Percentiles rank a stretch among this genome's conserved stretches.
Evolutionary conservation across 148 eudicot genomes (phyloP).

Genomic region (Rhododendron henanense): DNA sequence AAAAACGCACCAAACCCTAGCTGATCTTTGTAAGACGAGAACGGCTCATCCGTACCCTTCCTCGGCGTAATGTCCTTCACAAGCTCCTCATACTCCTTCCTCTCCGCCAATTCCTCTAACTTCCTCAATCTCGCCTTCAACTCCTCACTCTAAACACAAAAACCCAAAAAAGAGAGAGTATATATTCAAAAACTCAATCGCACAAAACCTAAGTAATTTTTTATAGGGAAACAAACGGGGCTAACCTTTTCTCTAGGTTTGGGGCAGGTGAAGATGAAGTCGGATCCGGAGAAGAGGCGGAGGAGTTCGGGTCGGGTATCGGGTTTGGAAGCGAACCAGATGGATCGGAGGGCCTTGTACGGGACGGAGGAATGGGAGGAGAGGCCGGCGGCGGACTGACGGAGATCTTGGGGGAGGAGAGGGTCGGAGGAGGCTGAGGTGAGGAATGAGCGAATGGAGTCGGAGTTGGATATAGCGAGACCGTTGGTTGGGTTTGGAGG

Average conservation of each 20-base stretch:
- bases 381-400: slow-evolving; percentile 43
- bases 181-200: not conserved
- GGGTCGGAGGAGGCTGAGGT: slow-evolving; percentile 28
- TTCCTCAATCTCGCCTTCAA: slow-evolving; percentile 75
- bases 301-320: slow-evolving; percentile 38
- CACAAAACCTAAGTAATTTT: not conserved
- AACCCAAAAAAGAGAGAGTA: not conserved
- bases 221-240: not conserved
- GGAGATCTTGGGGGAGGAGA: slow-evolving; percentile 34
- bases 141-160: slow-evolving; percentile 61
- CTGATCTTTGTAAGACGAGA: slow-evolving; percentile 95
- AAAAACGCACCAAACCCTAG: slow-evolving; percentile 74
- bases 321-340: slow-evolving; percentile 59
- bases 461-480: slow-evolving; percentile 49
- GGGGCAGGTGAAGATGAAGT: slow-evolving; percentile 58
- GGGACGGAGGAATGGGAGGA: slow-evolving; percentile 42
- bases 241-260: slow-evolving; percentile 75
- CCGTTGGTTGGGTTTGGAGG: slow-evolving; percentile 28
- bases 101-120: slow-evolving; percentile 71
- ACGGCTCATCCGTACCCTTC: slow-evolving; percentile 60
- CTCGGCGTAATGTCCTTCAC: slow-evolving; percentile 90
- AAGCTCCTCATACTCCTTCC: slow-evolving; percentile 81
- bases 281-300: slow-evolving; percentile 47
- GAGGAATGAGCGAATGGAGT: slow-evolving; percentile 44
- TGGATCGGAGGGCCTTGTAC: slow-evolving; percentile 56